A percentile compares a stretch with the other conserved stretches of the same genome.
phyloP scores from a whole-genome alignment of 2,329 filamentous ascomycete species.

The Diaporthe sp. region DNA sequence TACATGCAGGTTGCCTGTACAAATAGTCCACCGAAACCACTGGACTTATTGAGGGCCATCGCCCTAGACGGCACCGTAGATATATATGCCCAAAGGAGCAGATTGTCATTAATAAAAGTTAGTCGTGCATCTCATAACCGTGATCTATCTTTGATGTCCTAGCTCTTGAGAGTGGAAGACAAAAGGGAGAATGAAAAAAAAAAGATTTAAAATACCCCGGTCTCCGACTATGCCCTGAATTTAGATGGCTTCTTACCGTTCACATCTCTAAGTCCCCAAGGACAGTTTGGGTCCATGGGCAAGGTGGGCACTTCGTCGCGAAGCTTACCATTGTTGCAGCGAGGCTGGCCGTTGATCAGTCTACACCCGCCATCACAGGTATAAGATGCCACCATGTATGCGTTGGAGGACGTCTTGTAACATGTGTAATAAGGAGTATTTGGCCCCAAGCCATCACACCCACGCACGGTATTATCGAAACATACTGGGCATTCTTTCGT shows the following conservation, averaged over 20 bases:
- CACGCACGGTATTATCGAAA: slow-evolving; percentile 10
- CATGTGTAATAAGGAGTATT: neutral
- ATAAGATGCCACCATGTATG: neutral
- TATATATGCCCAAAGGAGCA: too few species aligned
- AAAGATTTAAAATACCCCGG: neutral
- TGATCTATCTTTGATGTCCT: neutral
- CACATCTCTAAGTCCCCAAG: neutral
- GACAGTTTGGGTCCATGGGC: neutral
- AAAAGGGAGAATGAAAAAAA: neutral
- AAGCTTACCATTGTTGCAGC: slow-evolving; percentile 5
- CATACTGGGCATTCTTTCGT: neutral
- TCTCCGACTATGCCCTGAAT: neutral
- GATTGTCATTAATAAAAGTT: too few species aligned
- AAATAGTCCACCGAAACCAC: too few species aligned
- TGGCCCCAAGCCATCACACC: neutral
- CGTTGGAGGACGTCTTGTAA: neutral
- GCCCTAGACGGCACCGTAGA: too few species aligned
- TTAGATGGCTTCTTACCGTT: neutral
- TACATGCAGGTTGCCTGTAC: too few species aligned
- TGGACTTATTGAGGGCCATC: too few species aligned
- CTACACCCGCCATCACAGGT: slow-evolving; percentile 11
- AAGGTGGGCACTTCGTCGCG: neutral
- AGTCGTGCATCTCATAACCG: neutral
- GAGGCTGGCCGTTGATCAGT: neutral
- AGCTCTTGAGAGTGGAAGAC: neutral